Evolutionary conservation across 306 rosid species (phyloP), one percentile per base, ranked within the genome.

Genomic region (Purshia tridentata): DNA sequence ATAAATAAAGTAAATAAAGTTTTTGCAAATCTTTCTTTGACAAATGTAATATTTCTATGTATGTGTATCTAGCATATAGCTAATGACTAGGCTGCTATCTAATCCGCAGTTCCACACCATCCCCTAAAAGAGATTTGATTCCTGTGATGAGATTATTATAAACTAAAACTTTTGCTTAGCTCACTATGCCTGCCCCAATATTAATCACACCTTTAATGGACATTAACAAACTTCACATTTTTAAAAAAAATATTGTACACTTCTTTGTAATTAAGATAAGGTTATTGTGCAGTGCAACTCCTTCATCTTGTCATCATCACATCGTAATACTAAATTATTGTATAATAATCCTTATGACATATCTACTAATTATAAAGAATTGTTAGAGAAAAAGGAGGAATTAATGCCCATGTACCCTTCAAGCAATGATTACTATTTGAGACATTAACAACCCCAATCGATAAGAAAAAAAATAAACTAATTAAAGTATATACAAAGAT

Each of bases 241-340:
- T 49, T 9, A 50, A 52, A 55, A 15, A 12, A 49, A 13, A 9
- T 3, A 6, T 0, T 14, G 12, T 40, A 6, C 4, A 9, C 12
- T 14, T 18, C 7, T 45, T 58, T 72, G 45, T 23, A 37, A 15
- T 37, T 9, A 37, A 56, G 66, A 65, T 39, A 72, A 44, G 23
- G 44, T 66, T 20, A 78, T 20, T 15, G 42, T 56, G 64, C 46
- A 20, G 52, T 41, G 51, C 63, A 72, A 78, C 48, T n/a, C 69
- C 16, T 72, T 67, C 65, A 73, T 67, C 61, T 29, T n/a, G 41
- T 44, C 63, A 79, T 79, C 59, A 61, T 79, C 61, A 37, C 76
- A 35, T 52, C 58, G 55, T 47, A 47, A 57, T 22, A 15, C 54
- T 49, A 37, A 39, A 23, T 46, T 74, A 58, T 61, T 56, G 50